Base-by-base conservation (phyloP, 352 stramenopile species). In the Pythium dissimile region DNA sequence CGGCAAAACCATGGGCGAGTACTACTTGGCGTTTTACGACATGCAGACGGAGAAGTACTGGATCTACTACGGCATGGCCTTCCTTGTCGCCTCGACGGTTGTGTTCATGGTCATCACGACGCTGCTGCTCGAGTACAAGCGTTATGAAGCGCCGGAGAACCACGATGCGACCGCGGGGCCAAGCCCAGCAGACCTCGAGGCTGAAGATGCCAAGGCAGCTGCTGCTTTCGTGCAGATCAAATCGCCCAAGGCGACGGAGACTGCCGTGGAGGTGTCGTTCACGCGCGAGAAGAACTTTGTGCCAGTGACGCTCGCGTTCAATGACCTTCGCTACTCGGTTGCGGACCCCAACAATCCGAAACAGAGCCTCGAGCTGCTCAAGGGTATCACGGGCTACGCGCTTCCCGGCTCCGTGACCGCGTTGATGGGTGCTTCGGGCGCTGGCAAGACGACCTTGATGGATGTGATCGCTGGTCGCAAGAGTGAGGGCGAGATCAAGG, bases 401-500 rank as follows among this genome's bases (percentile, higher is more conserved):
- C 1, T 47, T 0, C 75, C 75, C 1, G 75, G 77, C 1, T 51
- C 44, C 7, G 64, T 92, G 69, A 87, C 83, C 2, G 83, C 84
- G 9, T 62, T 94, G 6, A 94, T 94, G 80, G 84, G 84, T 1
- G 64, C 75, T 0, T 82, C 63, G 44, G 74, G 73, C 45, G 80
- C 79, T 7, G 75, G 75, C 34, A 84, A 84, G 57, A 80, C 72
- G 1, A 84, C 75, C 12, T 63, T 89, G n/a, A 85, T 89, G 74
- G 79, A 89, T 51, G 75, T 89, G 10, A 78, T 89, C 24, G 76
- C 79, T n/a, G 79, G 78, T 16, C 69, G 78, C 13, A 89, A 89
- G 62, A 85, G 72, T 18, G 78, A 71, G 56, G 18, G 75, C 66
- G 4, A 31, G 18, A 68, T 81, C 44, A 56, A 37, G 6, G 84